Evolutionary conservation across 2,329 filamentous ascomycete species (phyloP).

Genomic region (Epichloe brachyelytri): DNA sequence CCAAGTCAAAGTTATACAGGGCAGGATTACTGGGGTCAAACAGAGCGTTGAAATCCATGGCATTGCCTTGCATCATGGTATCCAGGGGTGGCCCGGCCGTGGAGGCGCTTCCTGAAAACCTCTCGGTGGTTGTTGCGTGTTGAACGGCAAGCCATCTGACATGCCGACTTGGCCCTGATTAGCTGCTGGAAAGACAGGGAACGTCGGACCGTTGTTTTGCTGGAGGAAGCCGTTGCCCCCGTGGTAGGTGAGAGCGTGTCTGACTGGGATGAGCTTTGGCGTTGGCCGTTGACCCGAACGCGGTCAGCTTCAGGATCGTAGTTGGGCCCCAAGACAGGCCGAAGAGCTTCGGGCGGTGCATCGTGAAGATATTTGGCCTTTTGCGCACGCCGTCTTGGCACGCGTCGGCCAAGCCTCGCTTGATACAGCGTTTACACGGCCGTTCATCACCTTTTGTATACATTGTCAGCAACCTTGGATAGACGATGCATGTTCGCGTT

Average conservation of each 20-base stretch:
- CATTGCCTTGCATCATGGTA: conserved; percentile 36
- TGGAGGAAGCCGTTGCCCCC: conserved; percentile 34
- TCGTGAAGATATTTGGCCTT: conserved; percentile 99
- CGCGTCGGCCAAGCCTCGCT: conserved; percentile 76
- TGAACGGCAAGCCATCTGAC: conserved; percentile 41
- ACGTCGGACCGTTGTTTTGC: conserved; percentile 32
- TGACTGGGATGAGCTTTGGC: conserved; percentile 34
- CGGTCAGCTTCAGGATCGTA: conserved; percentile 47
- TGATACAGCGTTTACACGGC: conserved; percentile 87
- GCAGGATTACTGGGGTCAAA: conserved; percentile 90
- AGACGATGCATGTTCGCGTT: not conserved
- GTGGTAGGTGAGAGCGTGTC: conserved; percentile 28
- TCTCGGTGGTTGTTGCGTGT: conserved; percentile 56
- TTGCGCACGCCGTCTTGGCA: conserved; percentile 96
- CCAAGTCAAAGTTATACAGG: conserved; percentile 90
- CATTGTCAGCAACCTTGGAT: conserved; percentile 14
- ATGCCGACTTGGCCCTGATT: conserved; percentile 33
- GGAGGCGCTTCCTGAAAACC: conserved; percentile 47
- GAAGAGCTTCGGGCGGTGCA: conserved; percentile 75
- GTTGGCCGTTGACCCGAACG: conserved; percentile 31
- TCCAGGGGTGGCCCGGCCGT: conserved; percentile 34
- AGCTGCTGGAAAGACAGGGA: conserved; percentile 36
- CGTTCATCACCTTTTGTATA: conserved; percentile 67
- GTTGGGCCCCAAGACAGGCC: conserved; percentile 67
- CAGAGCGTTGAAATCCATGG: conserved; percentile 44